phyloP scores from a whole-genome alignment of 1,284 basidiomycete species.

The Melanopsichium pennsylvanicum region DNA sequence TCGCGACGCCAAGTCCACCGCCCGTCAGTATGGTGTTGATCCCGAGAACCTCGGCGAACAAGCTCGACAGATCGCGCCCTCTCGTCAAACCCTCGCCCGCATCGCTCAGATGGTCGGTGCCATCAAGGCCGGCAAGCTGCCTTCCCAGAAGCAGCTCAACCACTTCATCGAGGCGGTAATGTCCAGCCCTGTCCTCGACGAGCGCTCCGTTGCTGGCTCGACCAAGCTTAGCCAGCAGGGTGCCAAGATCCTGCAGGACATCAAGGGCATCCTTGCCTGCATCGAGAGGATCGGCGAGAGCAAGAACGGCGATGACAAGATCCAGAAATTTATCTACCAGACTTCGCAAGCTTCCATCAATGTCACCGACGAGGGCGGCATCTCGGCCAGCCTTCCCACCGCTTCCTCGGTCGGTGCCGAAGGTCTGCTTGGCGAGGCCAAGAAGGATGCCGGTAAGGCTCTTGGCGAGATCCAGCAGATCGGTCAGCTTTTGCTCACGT shows the following conservation, averaged over 20 bases:
- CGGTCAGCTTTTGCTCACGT: conserved; percentile 67
- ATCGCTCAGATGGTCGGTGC: conserved; percentile 47
- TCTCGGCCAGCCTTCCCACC: conserved; percentile 25
- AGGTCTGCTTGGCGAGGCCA: conserved; percentile 61
- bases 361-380: conserved; percentile 31
- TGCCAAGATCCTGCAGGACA: conserved; percentile 39
- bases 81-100: conserved; percentile 36
- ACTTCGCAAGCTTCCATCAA: conserved; percentile 62
- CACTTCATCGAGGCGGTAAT: conserved; percentile 41
- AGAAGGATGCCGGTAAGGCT: conserved; percentile 65
- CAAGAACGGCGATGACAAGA: conserved; percentile 65
- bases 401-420: conserved; percentile 49
- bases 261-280: conserved; percentile 52
- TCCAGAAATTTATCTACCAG: conserved; percentile 67
- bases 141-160: conserved; percentile 48
- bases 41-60: conserved; percentile 34
- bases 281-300: conserved; percentile 48
- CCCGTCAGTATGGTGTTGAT: conserved; percentile 39
- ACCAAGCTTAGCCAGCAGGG: conserved; percentile 49
- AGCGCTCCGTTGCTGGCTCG: conserved; percentile 37
- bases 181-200: conserved; percentile 49
- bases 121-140: conserved; percentile 50
- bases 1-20: conserved; percentile 38
- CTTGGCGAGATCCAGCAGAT: conserved; percentile 67
- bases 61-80: conserved; percentile 33